phyloP scores from a whole-genome alignment of 768 basidiomycete genomes.

The Pleurotus djamor region DNA sequence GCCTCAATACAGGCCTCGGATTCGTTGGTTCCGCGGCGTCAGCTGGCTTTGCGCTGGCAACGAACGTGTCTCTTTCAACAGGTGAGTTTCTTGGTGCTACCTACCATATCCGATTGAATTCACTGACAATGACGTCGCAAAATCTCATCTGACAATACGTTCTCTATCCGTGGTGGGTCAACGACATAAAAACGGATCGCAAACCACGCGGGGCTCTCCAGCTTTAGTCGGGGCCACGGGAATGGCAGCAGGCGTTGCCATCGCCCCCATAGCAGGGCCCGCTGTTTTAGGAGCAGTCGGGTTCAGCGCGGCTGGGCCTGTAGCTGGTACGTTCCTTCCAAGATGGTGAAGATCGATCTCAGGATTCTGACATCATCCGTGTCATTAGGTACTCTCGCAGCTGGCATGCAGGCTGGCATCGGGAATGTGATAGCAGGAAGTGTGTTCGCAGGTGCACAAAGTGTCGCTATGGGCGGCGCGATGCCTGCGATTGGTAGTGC shows the following conservation, averaged over 20 bases:
- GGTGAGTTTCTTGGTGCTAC: background rate
- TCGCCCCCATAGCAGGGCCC: conserved; percentile 12
- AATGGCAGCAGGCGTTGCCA: conserved; percentile 6
- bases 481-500: conserved; percentile 4
- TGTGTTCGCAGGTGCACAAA: conserved; percentile 9
- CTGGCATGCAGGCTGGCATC: conserved; percentile 5
- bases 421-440: conserved; percentile 7
- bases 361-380: background rate
- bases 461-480: conserved; percentile 11
- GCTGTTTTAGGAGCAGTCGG: conserved; percentile 6
- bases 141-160: no score
- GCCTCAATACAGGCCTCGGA: background rate
- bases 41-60: background rate
- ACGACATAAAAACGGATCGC: no score
- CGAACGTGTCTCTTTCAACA: background rate
- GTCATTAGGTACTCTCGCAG: conserved; percentile 7
- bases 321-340: conserved; percentile 6
- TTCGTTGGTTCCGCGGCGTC: background rate
- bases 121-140: no score
- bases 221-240: background rate
- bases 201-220: background rate
- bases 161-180: no score
- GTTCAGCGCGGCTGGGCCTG: conserved; percentile 8
- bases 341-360: background rate
- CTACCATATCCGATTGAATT: no score